Percentiles rank a stretch among this genome's conserved stretches.
These are phyloP conservation scores for Lophium mytilinum DNA, from an alignment of 495 filamentous ascomycete genomes.

Conservation along the genomic window DNA sequence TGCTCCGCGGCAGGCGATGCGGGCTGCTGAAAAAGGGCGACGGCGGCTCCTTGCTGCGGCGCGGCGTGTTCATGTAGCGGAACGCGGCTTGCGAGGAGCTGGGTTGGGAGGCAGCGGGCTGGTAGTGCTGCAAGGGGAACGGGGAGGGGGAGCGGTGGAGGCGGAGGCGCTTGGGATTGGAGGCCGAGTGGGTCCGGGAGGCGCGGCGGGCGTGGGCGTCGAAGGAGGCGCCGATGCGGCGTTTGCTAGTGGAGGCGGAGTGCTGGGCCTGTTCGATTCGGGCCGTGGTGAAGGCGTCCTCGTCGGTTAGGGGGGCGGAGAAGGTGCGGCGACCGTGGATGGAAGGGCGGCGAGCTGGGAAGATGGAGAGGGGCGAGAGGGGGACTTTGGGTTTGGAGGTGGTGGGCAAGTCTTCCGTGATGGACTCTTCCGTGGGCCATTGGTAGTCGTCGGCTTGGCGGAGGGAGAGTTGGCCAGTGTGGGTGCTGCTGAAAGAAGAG, in stretches of 20 bases:
- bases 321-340: slow-evolving; percentile 6
- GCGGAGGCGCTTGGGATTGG: slow-evolving; percentile 16
- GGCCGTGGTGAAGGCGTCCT: neutral
- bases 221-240: slow-evolving; percentile 9
- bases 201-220: neutral
- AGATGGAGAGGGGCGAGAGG: slow-evolving; percentile 21
- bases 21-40: neutral
- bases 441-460: slow-evolving; percentile 13
- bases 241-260: slow-evolving; percentile 6
- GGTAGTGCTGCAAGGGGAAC: too few species aligned
- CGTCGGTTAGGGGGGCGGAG: slow-evolving; percentile 7
- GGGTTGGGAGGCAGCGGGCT: too few species aligned
- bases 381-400: slow-evolving; percentile 13
- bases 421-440: slow-evolving; percentile 1
- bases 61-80: neutral
- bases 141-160: slow-evolving; percentile 12
- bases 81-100: too few species aligned
- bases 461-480: slow-evolving; percentile 13
- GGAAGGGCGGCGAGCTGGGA: slow-evolving; percentile 4
- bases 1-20: neutral
- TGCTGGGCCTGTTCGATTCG: neutral
- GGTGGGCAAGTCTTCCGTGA: slow-evolving; percentile 13
- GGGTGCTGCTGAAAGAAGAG: slow-evolving; percentile 30
- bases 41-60: neutral
- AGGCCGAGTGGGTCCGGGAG: slow-evolving; percentile 4